Base-by-base conservation (phyloP, 768 basidiomycete species). In the Hygrocybe coccinea region DNA sequence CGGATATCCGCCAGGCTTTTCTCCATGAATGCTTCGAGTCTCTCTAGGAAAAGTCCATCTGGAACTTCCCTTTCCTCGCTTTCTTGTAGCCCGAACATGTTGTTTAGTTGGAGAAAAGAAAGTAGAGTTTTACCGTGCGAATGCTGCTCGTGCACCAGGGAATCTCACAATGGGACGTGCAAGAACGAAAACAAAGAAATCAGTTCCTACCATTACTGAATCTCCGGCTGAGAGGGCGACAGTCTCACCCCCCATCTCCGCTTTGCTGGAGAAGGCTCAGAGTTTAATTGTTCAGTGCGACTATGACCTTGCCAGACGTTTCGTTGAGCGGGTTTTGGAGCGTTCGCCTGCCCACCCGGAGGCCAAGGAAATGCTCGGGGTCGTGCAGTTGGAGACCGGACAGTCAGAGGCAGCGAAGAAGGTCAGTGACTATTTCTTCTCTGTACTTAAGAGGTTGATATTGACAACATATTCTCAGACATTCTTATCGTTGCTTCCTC, bases 241-340 rank as follows among this genome's bases (percentile, higher is more conserved):
- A 29, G 39, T 65, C 24, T 37, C 61, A 14, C 52, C 83, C 1
- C 70, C 84, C 25, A 68, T 81, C 52, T 52, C 76, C 9, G 73
- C 85, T 10, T 73, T 92, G 5, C 71, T 90, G 34, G 82, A 84
- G 65, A 93, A 92, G 67, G 85, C 89, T 0, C 89, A 90, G 65
- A 74, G 79, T n/a, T 76, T 95, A 53, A 80, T 95, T 61, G 78
- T 85, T 21, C 88, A 92, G 72, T 91, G 87, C 65, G 85, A 94
- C 69, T 93, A 89, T 66, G 81, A 87, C 49, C 82, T 95, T 47
- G 91, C 92, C 2, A 71, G 79, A 50, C 82, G 79, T 50, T 94
- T 95, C 66, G 74, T 84, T 37, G 73, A 76, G 44, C 81, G 92
- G 43, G 78, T 87, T 15, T 70, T 93, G 29, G 79, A 87, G 59